Conservation (phyloP, 352 stramenopile genomes). For the Globisporangium lucens region DNA sequence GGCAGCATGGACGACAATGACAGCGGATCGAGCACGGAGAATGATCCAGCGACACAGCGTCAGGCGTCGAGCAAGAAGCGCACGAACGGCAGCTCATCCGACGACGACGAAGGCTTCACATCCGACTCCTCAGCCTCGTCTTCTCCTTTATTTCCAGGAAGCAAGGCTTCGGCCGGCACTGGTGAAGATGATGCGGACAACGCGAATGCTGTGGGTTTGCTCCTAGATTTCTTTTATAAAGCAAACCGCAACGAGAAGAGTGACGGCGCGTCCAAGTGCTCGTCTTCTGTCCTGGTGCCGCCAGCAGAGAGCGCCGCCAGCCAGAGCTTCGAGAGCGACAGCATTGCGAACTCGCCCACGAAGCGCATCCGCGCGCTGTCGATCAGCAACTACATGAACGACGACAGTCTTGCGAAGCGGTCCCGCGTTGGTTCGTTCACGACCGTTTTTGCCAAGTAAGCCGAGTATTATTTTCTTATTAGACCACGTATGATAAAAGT, state of each 20-base stretch:
- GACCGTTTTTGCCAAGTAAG: conserved; percentile 17
- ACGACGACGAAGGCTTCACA: conserved; percentile 28
- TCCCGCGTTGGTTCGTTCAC: conserved; percentile 66
- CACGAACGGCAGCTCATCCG: conserved; percentile 14
- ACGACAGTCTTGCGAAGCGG: conserved; percentile 52
- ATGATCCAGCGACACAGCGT: background rate
- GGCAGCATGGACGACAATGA: conserved; percentile 51
- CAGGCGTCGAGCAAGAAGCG: conserved; percentile 24
- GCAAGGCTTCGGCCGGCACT: background rate
- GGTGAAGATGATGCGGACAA: conserved; percentile 45
- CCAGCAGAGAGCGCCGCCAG: background rate
- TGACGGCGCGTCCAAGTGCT: conserved; percentile 15
- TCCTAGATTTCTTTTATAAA: conserved; percentile 84
- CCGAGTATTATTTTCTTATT: conserved; percentile 12
- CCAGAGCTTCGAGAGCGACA: conserved; percentile 22
- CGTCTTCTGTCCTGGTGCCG: background rate
- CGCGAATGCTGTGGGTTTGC: conserved; percentile 60
- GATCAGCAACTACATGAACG: conserved; percentile 49
- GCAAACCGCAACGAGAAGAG: conserved; percentile 59
- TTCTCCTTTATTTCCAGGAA: background rate
- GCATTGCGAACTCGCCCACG: conserved; percentile 54
- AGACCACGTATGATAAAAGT: conserved; percentile 7
- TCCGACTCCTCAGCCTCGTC: conserved; percentile 31
- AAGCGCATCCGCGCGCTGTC: conserved; percentile 76
- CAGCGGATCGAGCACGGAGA: conserved; percentile 14